Evolutionary conservation across 2,329 filamentous ascomycete species (phyloP).

Genomic region (Fusarium pseudograminearum): DNA sequence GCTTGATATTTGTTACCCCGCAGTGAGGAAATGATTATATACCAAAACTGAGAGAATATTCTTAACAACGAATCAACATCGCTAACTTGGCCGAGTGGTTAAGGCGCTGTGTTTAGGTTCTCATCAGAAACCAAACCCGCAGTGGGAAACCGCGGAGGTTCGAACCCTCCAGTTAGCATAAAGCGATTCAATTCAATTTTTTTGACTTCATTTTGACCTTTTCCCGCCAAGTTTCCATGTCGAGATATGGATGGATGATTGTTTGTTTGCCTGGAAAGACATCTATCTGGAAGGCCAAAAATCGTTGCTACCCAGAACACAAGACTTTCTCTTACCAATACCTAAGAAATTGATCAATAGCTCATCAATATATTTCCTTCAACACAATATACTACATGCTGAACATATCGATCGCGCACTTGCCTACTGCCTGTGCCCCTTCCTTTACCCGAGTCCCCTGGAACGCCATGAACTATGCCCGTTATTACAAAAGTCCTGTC

Average conservation of each 20-base stretch:
- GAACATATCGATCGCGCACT: constrained; percentile 40
- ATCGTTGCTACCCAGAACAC: too few species aligned
- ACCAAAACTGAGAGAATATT: rapidly evolving
- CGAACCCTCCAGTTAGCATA: constrained; percentile 44
- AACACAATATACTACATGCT: constrained; percentile 19
- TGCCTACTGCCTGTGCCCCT: constrained; percentile 49
- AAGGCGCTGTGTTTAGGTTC: constrained; percentile 45
- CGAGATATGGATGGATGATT: not conserved
- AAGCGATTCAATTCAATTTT: constrained; percentile 7
- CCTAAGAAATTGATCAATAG: not conserved
- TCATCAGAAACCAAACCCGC: constrained; percentile 42
- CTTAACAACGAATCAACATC: constrained; percentile 33
- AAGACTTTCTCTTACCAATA: not conserved
- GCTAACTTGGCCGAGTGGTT: constrained; percentile 46
- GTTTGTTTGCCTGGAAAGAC: not conserved
- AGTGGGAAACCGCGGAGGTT: constrained; percentile 46
- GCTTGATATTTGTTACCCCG: constrained; percentile 16
- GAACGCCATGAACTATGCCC: constrained; percentile 48
- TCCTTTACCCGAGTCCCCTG: constrained; percentile 19
- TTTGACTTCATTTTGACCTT: not conserved
- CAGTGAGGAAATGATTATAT: rapidly evolving
- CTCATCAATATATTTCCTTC: constrained; percentile 34
- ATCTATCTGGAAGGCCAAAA: too few species aligned
- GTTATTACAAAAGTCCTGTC: constrained; percentile 33
- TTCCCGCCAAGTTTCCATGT: not conserved